These are phyloP conservation scores for Gracilaria caudata DNA, from an alignment of 23 red algal genomes.

Conservation along the genomic window DNA sequence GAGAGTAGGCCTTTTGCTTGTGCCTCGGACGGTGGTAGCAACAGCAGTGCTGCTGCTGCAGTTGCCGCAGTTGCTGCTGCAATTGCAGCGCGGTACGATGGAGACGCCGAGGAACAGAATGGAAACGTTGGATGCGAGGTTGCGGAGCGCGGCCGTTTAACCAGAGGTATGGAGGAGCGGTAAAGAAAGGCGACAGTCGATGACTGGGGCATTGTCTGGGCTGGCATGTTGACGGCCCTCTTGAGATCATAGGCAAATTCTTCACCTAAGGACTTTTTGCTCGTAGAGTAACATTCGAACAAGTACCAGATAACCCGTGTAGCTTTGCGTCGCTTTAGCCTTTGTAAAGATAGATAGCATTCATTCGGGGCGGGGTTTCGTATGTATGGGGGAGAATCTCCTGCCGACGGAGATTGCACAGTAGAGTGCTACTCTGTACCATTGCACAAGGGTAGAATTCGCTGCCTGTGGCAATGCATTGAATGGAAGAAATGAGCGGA, in stretches of 20 bases:
- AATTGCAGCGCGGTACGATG: neutral
- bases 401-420: neutral
- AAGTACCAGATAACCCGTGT: neutral
- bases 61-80: constrained; percentile 15
- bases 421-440: no score
- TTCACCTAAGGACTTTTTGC: neutral
- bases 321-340: neutral
- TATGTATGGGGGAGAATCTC: neutral
- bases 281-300: neutral
- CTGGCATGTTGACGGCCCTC: neutral
- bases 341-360: no score
- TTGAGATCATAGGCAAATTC: neutral
- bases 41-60: constrained; percentile 12
- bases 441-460: no score
- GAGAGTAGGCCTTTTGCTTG: constrained; percentile 62
- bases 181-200: constrained; percentile 25
- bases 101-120: constrained; percentile 5
- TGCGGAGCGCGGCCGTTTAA: neutral
- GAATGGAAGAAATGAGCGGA: no score
- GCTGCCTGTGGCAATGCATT: no score
- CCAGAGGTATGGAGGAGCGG: neutral
- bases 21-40: constrained; percentile 5
- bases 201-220: no score
- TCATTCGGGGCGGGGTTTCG: no score
- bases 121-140: neutral